A percentile compares a stretch with the other conserved stretches of the same genome.
Conservation (phyloP, 1,284 basidiomycete genomes). For the Pascua sp. region DNA sequence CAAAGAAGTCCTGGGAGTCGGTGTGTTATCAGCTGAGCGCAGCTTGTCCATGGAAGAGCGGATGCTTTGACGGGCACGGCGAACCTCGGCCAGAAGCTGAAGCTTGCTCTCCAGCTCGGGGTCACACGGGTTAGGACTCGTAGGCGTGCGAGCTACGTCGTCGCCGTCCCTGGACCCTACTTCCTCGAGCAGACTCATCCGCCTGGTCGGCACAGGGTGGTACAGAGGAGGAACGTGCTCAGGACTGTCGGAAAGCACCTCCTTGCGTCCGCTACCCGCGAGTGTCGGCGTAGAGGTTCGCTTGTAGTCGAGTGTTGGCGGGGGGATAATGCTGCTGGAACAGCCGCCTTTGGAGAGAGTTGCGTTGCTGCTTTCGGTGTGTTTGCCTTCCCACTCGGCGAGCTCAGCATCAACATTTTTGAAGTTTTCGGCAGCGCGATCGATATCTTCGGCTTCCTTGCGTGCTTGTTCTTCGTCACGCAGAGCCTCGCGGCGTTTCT, state of each 20-base stretch:
- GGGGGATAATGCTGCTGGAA: too few relatives aligned
- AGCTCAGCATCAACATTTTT: slow-evolving; percentile 66
- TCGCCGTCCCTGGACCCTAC: slow-evolving; percentile 5
- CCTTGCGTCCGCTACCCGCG: neutral
- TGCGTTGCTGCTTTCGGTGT: slow-evolving; percentile 40
- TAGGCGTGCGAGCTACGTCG: neutral
- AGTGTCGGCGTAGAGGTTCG: neutral
- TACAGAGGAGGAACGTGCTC: neutral
- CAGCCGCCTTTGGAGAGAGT: slow-evolving; percentile 7
- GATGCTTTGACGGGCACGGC: slow-evolving; percentile 35
- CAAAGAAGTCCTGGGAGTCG: neutral
- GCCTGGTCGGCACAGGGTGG: slow-evolving; percentile 14
- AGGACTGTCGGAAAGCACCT: neutral
- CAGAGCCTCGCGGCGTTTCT: slow-evolving; percentile 73
- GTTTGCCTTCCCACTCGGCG: slow-evolving; percentile 80
- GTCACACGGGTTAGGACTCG: slow-evolving; percentile 12
- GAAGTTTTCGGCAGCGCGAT: slow-evolving; percentile 69
- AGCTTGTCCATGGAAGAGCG: slow-evolving; percentile 39
- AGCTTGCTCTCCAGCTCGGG: slow-evolving; percentile 38
- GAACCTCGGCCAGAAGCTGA: slow-evolving; percentile 43
- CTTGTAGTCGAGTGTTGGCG: too few relatives aligned
- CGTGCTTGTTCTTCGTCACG: slow-evolving; percentile 65
- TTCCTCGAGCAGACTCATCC: slow-evolving; percentile 12
- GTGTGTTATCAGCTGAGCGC: slow-evolving; percentile 9
- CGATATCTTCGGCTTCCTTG: slow-evolving; percentile 70